Base-by-base conservation (phyloP, 768 basidiomycete genomes). In the Mycena maculata region DNA sequence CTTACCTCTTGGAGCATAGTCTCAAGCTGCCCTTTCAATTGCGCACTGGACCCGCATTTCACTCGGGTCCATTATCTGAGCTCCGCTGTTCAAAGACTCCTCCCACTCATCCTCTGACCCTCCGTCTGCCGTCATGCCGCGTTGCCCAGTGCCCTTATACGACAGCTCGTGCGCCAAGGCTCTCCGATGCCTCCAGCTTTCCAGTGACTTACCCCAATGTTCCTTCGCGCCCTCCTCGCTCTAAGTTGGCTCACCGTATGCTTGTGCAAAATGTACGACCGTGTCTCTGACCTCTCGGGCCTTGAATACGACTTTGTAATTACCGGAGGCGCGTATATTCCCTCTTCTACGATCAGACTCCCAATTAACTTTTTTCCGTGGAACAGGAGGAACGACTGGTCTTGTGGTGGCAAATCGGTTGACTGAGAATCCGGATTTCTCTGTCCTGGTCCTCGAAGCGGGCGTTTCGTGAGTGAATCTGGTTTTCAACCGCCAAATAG, bases 361-460 rank as follows among this genome's bases (percentile, higher is more conserved):
- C 41, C 23, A 33, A 11, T 7, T 39, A 15, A 25, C 13, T 59
- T 18, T 25, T 8, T 8, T 54, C 8, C 33, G 33, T 47, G 60
- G 59, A 36, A 54, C 23, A 70, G 70, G 63, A 25, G 71, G 42
- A 18, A 73, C 52, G 25, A 68, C 49, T 23, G 67, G 67, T 7
- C 36, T 39, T 41, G 67, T 63, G 11, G 61, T 68, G 13, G 67
- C 67, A 11, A 68, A 69, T 57, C 59, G 73, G 10, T 55, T 74
- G n/a, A 63, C 72, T 2, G 72, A 74, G 39, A 65, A 63, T 23
- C 48, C 60, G 1, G 27, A 33, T 8, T 65, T 70, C 28, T 60
- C 54, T 2, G 70, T 74, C 3, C 53, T 74, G n/a, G 53, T 74
- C 25, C 50, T 74, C 16, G 73, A 74, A 28, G 67, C 67, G 11